Percentiles rank a stretch among this genome's conserved stretches.
phyloP scores from a whole-genome alignment of 2,329 filamentous ascomycete species.

The Rutstroemia sp. region DNA sequence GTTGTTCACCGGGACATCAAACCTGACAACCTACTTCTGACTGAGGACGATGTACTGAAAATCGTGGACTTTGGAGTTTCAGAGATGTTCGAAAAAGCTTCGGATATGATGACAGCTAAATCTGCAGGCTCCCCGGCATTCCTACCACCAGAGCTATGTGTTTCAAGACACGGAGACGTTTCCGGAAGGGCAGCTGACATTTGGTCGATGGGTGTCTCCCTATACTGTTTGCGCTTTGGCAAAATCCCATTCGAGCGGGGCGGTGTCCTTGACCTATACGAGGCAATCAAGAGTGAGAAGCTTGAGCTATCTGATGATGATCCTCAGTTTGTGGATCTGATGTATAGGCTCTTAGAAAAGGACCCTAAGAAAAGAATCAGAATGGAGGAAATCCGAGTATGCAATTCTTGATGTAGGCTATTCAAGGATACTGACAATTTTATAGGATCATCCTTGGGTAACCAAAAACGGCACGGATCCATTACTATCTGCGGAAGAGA shows the following conservation, averaged over 20 bases:
- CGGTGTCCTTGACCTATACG: slow-evolving; percentile 78
- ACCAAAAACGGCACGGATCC: slow-evolving; percentile 72
- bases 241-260: slow-evolving; percentile 76
- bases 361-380: slow-evolving; percentile 75
- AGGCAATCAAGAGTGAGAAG: slow-evolving; percentile 71
- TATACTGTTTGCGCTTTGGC: slow-evolving; percentile 89
- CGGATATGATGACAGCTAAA: slow-evolving; percentile 84
- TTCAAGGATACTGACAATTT: neutral
- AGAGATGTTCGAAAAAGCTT: slow-evolving; percentile 90
- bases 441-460: slow-evolving; percentile 85
- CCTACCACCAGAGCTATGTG: slow-evolving; percentile 85
- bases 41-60: slow-evolving; percentile 87
- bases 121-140: slow-evolving; percentile 94
- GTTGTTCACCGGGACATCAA: slow-evolving; percentile 97
- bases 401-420: slow-evolving; percentile 25
- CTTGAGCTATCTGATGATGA: slow-evolving; percentile 55
- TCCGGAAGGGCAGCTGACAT: slow-evolving; percentile 88
- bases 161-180: slow-evolving; percentile 76
- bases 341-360: slow-evolving; percentile 71
- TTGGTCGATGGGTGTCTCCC: slow-evolving; percentile 95
- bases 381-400: slow-evolving; percentile 74
- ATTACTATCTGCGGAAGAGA: slow-evolving; percentile 75
- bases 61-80: slow-evolving; percentile 99
- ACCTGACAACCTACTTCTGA: slow-evolving; percentile 89
- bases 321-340: slow-evolving; percentile 65